These are phyloP conservation scores for Bacidia rubella DNA, from an alignment of 495 filamentous ascomycete genomes.

Conservation along the genomic window DNA sequence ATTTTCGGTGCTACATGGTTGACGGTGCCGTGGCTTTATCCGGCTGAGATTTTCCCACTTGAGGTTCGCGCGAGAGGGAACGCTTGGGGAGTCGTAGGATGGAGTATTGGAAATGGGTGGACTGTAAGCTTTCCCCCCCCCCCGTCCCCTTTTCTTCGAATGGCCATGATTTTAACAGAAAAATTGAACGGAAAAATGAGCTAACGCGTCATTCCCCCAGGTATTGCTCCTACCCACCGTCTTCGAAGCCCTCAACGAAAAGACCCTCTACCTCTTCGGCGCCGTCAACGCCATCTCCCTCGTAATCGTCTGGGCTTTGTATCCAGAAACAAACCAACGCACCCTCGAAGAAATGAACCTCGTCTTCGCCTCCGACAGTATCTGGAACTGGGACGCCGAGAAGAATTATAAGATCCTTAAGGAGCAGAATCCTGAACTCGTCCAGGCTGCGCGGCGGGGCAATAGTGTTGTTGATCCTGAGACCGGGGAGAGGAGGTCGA, in stretches of 20 bases:
- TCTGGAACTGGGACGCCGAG: constrained; percentile 54
- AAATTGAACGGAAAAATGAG: too few relatives aligned
- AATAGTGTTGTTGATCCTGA: constrained; percentile 33
- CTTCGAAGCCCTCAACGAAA: constrained; percentile 46
- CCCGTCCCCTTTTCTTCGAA: not conserved
- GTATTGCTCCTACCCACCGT: constrained; percentile 44
- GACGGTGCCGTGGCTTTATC: constrained; percentile 57
- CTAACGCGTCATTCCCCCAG: too few relatives aligned
- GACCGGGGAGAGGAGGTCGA: constrained; percentile 15
- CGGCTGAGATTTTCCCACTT: constrained; percentile 57
- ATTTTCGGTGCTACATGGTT: constrained; percentile 61
- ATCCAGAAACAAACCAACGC: constrained; percentile 53
- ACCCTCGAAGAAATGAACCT: constrained; percentile 58
- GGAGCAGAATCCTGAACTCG: constrained; percentile 34
- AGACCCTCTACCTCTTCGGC: constrained; percentile 53
- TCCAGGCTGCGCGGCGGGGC: constrained; percentile 28
- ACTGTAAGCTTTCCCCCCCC: constrained; percentile 14
- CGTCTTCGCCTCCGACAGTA: constrained; percentile 43
- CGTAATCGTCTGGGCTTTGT: constrained; percentile 50
- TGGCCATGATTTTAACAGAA: too few relatives aligned
- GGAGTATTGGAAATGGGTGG: constrained; percentile 57
- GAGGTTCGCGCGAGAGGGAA: constrained; percentile 54
- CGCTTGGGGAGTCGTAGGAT: constrained; percentile 58
- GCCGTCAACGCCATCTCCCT: constrained; percentile 46
- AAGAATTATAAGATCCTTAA: constrained; percentile 36